A percentile compares a stretch with the other conserved stretches of the same genome.
phyloP scores from a whole-genome alignment of 352 stramenopile genomes.

The Globisporangium acanthophoron region DNA sequence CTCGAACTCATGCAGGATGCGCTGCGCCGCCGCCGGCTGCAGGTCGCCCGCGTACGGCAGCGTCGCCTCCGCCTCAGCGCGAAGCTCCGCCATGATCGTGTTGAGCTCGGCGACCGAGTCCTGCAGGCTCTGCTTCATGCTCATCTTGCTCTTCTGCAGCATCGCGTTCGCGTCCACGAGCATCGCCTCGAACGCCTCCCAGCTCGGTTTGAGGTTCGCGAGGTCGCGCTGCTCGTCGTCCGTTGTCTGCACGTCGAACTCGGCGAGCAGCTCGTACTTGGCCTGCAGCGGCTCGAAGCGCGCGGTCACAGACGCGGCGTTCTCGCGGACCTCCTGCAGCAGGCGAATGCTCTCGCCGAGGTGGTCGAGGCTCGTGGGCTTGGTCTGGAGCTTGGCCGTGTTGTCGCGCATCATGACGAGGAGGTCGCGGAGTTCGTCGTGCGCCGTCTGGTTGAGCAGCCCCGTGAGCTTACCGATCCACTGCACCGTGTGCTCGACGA shows the following conservation, averaged over 20 bases:
- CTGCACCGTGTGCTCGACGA: slow-evolving; percentile 91
- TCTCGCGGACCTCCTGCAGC: slow-evolving; percentile 86
- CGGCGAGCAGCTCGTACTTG: slow-evolving; percentile 82
- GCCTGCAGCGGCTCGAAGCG: slow-evolving; percentile 82
- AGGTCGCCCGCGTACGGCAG: slow-evolving; percentile 75
- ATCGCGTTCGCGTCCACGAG: slow-evolving; percentile 84
- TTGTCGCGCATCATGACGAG: slow-evolving; percentile 89
- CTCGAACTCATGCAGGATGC: slow-evolving; percentile 84
- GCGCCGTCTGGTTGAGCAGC: slow-evolving; percentile 89
- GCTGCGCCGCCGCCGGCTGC: slow-evolving; percentile 39
- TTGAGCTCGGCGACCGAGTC: slow-evolving; percentile 86
- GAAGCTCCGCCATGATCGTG: slow-evolving; percentile 77
- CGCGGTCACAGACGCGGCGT: slow-evolving; percentile 50
- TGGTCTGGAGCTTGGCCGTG: slow-evolving; percentile 73
- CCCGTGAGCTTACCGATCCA: slow-evolving; percentile 92
- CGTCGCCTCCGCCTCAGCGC: slow-evolving; percentile 61
- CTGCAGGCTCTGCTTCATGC: slow-evolving; percentile 95
- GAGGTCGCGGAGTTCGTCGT: slow-evolving; percentile 82
- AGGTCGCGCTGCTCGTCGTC: slow-evolving; percentile 82
- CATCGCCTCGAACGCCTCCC: slow-evolving; percentile 84
- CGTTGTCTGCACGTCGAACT: slow-evolving; percentile 88
- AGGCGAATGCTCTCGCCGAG: slow-evolving; percentile 89
- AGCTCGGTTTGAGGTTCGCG: slow-evolving; percentile 59
- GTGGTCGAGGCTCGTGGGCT: slow-evolving; percentile 88
- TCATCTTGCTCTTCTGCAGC: slow-evolving; percentile 91